These are phyloP conservation scores for Kazachstania kunashirensis DNA, from an alignment of 805 yeast species.

Conservation along the genomic window DNA sequence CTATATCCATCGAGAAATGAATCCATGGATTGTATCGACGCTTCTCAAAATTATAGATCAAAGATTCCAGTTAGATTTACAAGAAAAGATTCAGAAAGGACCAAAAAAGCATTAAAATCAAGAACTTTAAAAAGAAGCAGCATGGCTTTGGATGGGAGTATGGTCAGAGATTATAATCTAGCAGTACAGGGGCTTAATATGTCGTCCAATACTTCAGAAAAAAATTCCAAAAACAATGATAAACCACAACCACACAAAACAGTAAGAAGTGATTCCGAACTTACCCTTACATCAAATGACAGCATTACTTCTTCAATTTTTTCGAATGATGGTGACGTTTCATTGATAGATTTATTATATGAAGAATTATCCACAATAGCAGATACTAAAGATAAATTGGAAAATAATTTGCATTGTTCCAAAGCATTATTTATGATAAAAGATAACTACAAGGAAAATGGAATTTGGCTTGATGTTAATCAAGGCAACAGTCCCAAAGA, in stretches of 20 bases:
- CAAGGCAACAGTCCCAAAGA: neutral
- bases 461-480: conserved; percentile 3
- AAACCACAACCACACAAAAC: neutral
- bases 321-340: conserved; percentile 6
- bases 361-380: conserved; percentile 12
- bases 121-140: conserved; percentile 15
- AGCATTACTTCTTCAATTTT: conserved; percentile 4
- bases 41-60: no score
- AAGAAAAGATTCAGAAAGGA: neutral
- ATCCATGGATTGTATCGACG: conserved; percentile 6
- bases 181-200: conserved; percentile 11
- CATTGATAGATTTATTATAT: conserved; percentile 20
- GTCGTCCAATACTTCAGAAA: neutral
- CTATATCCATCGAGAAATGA: conserved; percentile 6
- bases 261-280: conserved; percentile 3
- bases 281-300: conserved; percentile 4
- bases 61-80: neutral
- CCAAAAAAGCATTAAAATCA: neutral
- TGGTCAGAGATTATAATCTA: conserved; percentile 22
- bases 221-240: neutral
- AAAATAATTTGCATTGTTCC: neutral
- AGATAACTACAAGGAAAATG: conserved; percentile 4
- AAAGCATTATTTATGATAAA: conserved; percentile 6
- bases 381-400: neutral
- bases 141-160: conserved; percentile 19